phyloP scores from a whole-genome alignment of 306 rosid species.

The Vigna radiata region DNA sequence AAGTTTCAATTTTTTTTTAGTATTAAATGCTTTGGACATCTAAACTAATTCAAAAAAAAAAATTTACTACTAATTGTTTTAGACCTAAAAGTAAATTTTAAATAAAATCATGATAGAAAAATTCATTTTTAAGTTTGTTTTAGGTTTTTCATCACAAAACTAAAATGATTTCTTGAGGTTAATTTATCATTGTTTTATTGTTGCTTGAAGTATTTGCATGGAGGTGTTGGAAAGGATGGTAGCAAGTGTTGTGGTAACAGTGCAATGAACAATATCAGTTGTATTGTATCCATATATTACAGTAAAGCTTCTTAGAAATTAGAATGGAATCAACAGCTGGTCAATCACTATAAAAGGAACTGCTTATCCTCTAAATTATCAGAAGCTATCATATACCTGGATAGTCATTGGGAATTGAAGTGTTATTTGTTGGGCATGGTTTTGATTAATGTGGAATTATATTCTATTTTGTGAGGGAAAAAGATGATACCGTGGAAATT shows the following conservation, averaged over 20 bases:
- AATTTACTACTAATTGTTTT: too few species aligned
- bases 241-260: slow-evolving; percentile 57
- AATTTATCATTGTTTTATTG: slow-evolving; percentile 53
- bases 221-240: slow-evolving; percentile 58
- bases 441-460: slow-evolving; percentile 3
- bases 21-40: too few species aligned
- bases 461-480: not conserved
- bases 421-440: slow-evolving; percentile 38
- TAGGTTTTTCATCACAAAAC: slow-evolving; percentile 10
- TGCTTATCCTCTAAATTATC: slow-evolving; percentile 63
- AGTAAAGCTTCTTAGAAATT: slow-evolving; percentile 55
- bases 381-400: slow-evolving; percentile 54
- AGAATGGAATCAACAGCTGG: slow-evolving; percentile 65
- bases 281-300: slow-evolving; percentile 43
- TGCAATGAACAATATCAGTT: slow-evolving; percentile 59
- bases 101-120: too few species aligned
- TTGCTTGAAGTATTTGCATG: slow-evolving; percentile 56
- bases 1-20: too few species aligned
- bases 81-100: too few species aligned
- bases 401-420: slow-evolving; percentile 56
- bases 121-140: too few species aligned
- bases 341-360: slow-evolving; percentile 61
- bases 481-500: too few species aligned
- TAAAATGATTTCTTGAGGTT: slow-evolving; percentile 55
- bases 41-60: too few species aligned